A percentile compares a stretch with the other conserved stretches of the same genome.
Conservation (phyloP, 1,284 basidiomycete species). For the Microbotryum silenes-acaulis region DNA sequence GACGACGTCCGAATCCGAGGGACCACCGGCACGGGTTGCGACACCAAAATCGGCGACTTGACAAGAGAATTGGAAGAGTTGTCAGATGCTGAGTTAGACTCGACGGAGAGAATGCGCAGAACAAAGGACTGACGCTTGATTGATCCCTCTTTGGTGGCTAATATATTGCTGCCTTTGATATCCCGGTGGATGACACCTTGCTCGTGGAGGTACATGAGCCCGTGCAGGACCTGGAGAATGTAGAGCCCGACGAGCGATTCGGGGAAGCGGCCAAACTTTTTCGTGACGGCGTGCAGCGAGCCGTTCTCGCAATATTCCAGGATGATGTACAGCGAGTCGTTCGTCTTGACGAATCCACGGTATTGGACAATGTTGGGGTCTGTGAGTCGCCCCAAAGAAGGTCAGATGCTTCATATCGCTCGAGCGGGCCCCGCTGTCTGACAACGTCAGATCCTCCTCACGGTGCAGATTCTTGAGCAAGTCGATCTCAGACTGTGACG, state of each 20-base stretch:
- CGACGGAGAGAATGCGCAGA: conserved; percentile 51
- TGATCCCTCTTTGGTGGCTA: conserved; percentile 96
- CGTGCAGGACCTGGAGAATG: conserved; percentile 82
- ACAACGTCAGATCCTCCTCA: conserved; percentile 13
- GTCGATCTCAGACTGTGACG: conserved; percentile 86
- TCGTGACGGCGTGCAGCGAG: conserved; percentile 86
- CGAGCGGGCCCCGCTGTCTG: background rate
- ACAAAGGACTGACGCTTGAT: conserved; percentile 84
- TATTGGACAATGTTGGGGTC: conserved; percentile 94
- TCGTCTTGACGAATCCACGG: conserved; percentile 92
- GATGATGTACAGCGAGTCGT: conserved; percentile 90
- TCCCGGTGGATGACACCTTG: conserved; percentile 98
- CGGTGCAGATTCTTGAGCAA: conserved; percentile 86
- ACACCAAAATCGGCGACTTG: conserved; percentile 38
- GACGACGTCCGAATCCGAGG: conserved; percentile 78
- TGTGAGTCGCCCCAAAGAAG: conserved; percentile 16
- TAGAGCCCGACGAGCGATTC: conserved; percentile 94
- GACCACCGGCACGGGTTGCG: conserved; percentile 47
- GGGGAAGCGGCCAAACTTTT: conserved; percentile 96
- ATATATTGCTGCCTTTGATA: conserved; percentile 95
- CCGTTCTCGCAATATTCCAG: conserved; percentile 98
- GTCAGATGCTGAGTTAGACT: conserved; percentile 35
- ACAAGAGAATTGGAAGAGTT: background rate
- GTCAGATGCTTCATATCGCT: too few relatives aligned
- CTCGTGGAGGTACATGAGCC: conserved; percentile 88